phyloP scores from a whole-genome alignment of 169 alveolate species.

The Cryptosporidium ubiquitum region DNA sequence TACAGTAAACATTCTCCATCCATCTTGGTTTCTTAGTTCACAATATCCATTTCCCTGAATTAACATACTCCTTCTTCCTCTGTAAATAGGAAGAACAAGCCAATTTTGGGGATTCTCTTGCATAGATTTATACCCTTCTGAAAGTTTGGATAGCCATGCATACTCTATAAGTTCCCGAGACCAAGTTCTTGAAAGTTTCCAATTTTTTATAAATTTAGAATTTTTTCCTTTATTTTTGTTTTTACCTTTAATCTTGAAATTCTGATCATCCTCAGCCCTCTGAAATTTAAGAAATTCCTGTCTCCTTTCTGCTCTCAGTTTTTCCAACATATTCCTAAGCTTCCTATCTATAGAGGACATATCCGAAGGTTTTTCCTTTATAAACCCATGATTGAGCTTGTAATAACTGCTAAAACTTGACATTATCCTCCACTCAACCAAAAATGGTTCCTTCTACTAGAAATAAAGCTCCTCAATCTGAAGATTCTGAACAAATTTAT shows the following conservation, averaged over 20 bases:
- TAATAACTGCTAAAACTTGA: constrained; percentile 6
- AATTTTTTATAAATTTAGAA: constrained; percentile 28
- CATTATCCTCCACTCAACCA: not conserved
- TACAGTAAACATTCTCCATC: constrained; percentile 56
- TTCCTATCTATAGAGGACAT: constrained; percentile 34
- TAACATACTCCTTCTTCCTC: constrained; percentile 50
- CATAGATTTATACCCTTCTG: not conserved
- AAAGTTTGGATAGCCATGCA: not conserved
- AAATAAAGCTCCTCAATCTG: not conserved
- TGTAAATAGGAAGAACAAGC: constrained; percentile 42
- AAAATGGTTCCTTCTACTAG: not conserved
- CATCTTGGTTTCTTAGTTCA: constrained; percentile 45
- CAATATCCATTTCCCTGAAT: constrained; percentile 62
- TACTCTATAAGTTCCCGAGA: constrained; percentile 48
- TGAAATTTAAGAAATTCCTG: constrained; percentile 7
- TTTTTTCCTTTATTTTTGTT: not conserved
- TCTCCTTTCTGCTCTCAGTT: constrained; percentile 34
- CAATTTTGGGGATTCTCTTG: constrained; percentile 24
- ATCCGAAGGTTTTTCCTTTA: not conserved
- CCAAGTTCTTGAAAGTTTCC: constrained; percentile 51
- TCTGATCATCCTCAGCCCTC: not conserved
- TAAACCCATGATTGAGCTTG: constrained; percentile 29
- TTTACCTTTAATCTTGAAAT: not conserved
- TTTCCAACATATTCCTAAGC: constrained; percentile 36
- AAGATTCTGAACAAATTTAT: not conserved